Evolutionary conservation across 768 basidiomycete genomes (phyloP).

Genomic region (Clitopilus hobsonii): DNA sequence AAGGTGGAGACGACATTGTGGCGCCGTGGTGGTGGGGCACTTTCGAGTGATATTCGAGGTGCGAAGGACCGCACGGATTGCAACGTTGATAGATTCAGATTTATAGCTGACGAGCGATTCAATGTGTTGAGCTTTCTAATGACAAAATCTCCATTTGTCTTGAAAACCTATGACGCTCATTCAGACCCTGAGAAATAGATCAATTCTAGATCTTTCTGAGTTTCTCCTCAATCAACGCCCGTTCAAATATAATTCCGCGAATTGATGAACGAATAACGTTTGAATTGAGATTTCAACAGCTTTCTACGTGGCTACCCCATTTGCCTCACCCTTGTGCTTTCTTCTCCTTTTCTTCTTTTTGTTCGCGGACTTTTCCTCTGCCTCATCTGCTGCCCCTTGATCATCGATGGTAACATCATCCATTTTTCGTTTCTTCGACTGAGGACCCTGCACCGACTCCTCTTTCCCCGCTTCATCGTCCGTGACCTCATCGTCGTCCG

Average conservation of each 20-base stretch:
- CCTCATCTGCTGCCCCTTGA: constrained; percentile 39
- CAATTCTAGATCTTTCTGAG: neutral
- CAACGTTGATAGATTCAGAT: neutral
- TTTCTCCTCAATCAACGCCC: neutral
- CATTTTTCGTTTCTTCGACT: constrained; percentile 13
- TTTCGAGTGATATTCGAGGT: neutral
- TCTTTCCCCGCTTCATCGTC: constrained; percentile 10
- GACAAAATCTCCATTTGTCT: neutral
- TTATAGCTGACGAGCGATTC: neutral
- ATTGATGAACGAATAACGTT: neutral
- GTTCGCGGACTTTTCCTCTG: constrained; percentile 10
- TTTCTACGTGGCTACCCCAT: constrained; percentile 7
- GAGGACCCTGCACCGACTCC: neutral
- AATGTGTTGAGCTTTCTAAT: neutral
- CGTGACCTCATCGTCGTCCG: constrained; percentile 15
- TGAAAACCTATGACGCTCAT: neutral
- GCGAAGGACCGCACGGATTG: neutral
- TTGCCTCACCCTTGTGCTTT: constrained; percentile 10
- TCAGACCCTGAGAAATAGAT: neutral
- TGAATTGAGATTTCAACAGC: neutral
- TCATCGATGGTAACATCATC: constrained; percentile 29
- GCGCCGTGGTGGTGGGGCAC: neutral
- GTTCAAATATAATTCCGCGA: neutral
- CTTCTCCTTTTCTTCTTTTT: constrained; percentile 29
- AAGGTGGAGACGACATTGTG: constrained; percentile 4